Evolutionary conservation across 495 filamentous ascomycete genomes (phyloP).

Genomic region (Friedmanniomyces simplex): DNA sequence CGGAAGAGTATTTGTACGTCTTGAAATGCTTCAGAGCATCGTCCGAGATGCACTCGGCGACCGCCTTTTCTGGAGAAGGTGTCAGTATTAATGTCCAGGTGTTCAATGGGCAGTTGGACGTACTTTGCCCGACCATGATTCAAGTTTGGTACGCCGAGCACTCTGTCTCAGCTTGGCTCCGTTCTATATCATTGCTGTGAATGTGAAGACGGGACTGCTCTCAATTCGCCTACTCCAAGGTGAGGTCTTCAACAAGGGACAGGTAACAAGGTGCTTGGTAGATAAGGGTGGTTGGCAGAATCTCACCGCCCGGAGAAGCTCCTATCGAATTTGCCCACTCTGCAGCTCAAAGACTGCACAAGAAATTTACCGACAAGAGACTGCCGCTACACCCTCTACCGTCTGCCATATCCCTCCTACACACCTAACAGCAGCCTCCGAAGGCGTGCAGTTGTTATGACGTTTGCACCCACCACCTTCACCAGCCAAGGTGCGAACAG

Average conservation of each 20-base stretch:
- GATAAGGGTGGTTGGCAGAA: too few relatives aligned
- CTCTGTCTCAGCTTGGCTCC: neutral
- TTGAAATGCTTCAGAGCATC: slow-evolving; percentile 73
- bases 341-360: neutral
- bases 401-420: neutral
- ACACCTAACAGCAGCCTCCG: neutral
- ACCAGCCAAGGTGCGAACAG: neutral
- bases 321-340: neutral
- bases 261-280: too few relatives aligned
- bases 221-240: too few relatives aligned
- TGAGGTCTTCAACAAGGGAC: too few relatives aligned
- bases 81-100: neutral
- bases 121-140: neutral
- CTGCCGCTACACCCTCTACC: neutral
- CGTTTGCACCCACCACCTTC: slow-evolving; percentile 4
- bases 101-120: neutral
- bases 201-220: too few relatives aligned
- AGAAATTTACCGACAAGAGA: neutral
- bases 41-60: slow-evolving; percentile 55
- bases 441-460: slow-evolving; percentile 4
- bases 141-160: neutral
- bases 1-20: slow-evolving; percentile 90
- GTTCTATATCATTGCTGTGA: too few relatives aligned
- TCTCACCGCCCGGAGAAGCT: too few relatives aligned
- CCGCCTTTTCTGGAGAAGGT: slow-evolving; percentile 25